phyloP scores from a whole-genome alignment of 2,329 filamentous ascomycete genomes.

The Fusarium euwallaceae region DNA sequence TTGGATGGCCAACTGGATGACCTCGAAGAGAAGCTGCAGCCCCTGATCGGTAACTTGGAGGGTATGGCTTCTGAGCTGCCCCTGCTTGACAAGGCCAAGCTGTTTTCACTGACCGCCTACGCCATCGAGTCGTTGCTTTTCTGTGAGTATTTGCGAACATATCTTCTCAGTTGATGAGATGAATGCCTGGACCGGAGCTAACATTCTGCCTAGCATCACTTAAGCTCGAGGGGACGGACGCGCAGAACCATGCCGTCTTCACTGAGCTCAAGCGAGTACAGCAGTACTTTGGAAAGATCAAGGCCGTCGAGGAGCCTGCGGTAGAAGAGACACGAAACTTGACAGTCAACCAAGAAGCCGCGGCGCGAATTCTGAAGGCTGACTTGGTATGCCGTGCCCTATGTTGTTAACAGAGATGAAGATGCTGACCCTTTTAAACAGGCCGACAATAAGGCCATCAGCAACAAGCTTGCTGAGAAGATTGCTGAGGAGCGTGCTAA shows the following conservation, averaged over 20 bases:
- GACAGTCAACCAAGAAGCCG: slow-evolving; percentile 80
- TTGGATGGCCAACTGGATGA: slow-evolving; percentile 85
- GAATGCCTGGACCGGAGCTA: neutral
- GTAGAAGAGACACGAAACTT: slow-evolving; percentile 61
- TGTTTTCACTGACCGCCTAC: slow-evolving; percentile 90
- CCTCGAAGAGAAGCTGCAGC: slow-evolving; percentile 79
- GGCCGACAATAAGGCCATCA: slow-evolving; percentile 66
- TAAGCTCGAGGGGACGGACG: slow-evolving; percentile 81
- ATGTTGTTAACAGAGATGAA: slow-evolving; percentile 2
- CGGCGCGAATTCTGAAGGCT: slow-evolving; percentile 84
- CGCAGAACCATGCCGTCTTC: slow-evolving; percentile 88
- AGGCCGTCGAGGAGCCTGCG: slow-evolving; percentile 74
- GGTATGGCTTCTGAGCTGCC: slow-evolving; percentile 83
- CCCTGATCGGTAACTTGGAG: slow-evolving; percentile 77
- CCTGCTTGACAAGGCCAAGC: slow-evolving; percentile 94
- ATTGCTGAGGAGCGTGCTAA: slow-evolving; percentile 69
- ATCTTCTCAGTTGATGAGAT: neutral
- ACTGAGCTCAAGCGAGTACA: slow-evolving; percentile 87
- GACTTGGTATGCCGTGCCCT: slow-evolving; percentile 70
- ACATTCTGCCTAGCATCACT: slow-evolving; percentile 69
- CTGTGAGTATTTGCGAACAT: slow-evolving; percentile 61
- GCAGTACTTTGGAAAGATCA: slow-evolving; percentile 94
- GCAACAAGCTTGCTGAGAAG: slow-evolving; percentile 66
- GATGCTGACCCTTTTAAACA: slow-evolving; percentile 40
- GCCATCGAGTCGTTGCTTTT: slow-evolving; percentile 92